Evolutionary conservation across 305 asterid genomes (phyloP), one percentile per base, ranked within the genome.

Genomic region (Lippia alba): DNA sequence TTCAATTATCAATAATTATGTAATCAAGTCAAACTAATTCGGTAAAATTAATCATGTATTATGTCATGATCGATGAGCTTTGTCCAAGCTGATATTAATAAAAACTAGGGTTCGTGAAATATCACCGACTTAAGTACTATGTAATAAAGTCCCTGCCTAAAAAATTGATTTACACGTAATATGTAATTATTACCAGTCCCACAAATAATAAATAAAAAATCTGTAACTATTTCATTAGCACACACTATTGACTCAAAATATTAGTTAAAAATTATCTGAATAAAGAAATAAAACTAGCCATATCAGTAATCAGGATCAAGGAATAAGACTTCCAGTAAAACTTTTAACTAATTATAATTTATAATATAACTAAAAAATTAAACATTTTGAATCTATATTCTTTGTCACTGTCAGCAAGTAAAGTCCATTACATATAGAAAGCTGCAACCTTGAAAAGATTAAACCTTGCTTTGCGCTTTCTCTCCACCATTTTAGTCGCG

Each of bases 371-470:
- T n/a, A 49, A 3, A 2, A 44, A 44, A 44, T 44, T 44, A 11
- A 44, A 44, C 49, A 2, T 44, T 14, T 14, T 67, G 45, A 68
- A 56, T 17, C 40, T 3, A 32, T 65, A 84, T 84, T 80, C 85
- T 73, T 84, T 79, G 84, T 77, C 69, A 19, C 81, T 50, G 48
- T 67, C 59, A 20, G 64, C 83, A 87, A 85, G 87, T 81, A 83
- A 85, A 83, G 86, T 83, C 76, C 64, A 72, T 4, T 3, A 49
- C 18, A 46, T 15, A 10, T 24, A 64, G 75, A 78, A 74, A 74
- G 69, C 74, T 61, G 70, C 61, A 70, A 56, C 70, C 70, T 65
- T 53, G 69, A 66, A 65, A 77, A 81, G 70, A 44, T 74, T 56
- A 4, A 79, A 63, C 77, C 81, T 76, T 75, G 72, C 84, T 74